Conservation (phyloP, 768 basidiomycete species). For the Tylopilus sp. region DNA sequence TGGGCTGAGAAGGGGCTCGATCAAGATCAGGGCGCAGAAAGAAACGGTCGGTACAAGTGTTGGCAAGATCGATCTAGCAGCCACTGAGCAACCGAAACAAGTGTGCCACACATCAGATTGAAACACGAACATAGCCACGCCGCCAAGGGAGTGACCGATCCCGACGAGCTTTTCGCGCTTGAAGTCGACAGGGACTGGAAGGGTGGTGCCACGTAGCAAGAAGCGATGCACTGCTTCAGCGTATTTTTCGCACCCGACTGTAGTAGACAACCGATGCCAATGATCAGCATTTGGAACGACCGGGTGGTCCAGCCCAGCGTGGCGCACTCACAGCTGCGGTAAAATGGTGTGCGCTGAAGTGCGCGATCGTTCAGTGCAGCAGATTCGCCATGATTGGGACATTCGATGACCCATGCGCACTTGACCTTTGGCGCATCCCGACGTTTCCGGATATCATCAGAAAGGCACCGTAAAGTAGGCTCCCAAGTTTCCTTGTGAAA, state of each 20-base stretch:
- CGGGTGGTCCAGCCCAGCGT: background rate
- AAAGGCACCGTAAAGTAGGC: slow-evolving; percentile 50
- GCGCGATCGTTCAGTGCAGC: slow-evolving; percentile 49
- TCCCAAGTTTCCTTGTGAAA: slow-evolving; percentile 78
- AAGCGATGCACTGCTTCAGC: slow-evolving; percentile 58
- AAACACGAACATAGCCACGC: slow-evolving; percentile 52
- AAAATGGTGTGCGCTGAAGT: slow-evolving; percentile 42
- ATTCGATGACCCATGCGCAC: slow-evolving; percentile 63
- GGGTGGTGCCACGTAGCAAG: slow-evolving; percentile 39
- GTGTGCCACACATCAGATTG: background rate
- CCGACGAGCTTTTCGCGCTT: slow-evolving; percentile 50
- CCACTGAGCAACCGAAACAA: background rate
- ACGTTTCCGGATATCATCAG: slow-evolving; percentile 27
- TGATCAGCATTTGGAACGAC: background rate
- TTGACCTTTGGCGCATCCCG: slow-evolving; percentile 17
- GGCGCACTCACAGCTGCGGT: slow-evolving; percentile 41
- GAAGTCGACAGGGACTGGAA: slow-evolving; percentile 46
- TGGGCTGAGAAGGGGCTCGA: slow-evolving; percentile 64
- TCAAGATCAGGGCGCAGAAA: slow-evolving; percentile 53
- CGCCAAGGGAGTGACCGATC: slow-evolving; percentile 68
- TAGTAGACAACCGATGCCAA: background rate
- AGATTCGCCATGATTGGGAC: slow-evolving; percentile 70
- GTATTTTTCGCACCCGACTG: slow-evolving; percentile 66
- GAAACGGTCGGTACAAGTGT: slow-evolving; percentile 39
- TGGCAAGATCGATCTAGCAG: slow-evolving; percentile 51